Base-by-base conservation (phyloP, 352 stramenopile genomes). In the Pythium periplocum region DNA sequence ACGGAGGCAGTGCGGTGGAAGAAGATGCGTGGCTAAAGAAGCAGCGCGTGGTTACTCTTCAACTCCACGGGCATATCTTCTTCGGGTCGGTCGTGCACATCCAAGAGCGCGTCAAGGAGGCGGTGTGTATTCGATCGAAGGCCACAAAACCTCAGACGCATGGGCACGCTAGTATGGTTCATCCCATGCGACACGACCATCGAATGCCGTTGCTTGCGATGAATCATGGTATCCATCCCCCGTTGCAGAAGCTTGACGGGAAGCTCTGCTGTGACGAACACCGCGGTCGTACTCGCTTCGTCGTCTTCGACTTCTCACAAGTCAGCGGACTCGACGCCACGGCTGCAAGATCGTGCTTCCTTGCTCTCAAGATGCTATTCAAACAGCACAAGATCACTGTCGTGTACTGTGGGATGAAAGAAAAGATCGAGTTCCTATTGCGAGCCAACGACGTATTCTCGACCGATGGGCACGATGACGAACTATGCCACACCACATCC, bases 241-340 rank as follows among this genome's bases (percentile, higher is more conserved):
- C 56, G 12, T 51, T 85, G 2, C 56, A 78, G 33, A 83, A 81
- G 33, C 59, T 87, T 4, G 69, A 82, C 36, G 70, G 72, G 7
- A 39, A 75, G 5, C 34, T 53, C 6, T 77, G 67, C 43, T 38
- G 11, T 34, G 71, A 83, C 40, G 44, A 31, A 17, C 55, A 64
- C 11, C 60, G 63, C 26, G 54, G 41, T n/a, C 56, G 56, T n/a
- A 87, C 76, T 12, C 73, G 61, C 37, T 89, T 83, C 65, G 63
- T 91, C 49, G 72, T 94, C 36, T 68, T 94, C 33, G 81, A 93
- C 53, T 92, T 94, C 51, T 71, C 74, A 11, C 66, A 70, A 48
- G 83, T 93, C n/a, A 90, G 66, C 3, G 83, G 83, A 1, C 71
- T 94, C 59, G 83, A 94, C 54, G 78, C 80, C 8, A 94, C 83